Evolutionary conservation across 805 yeast species (phyloP).

Genomic region (Huiozyma naganishii): DNA sequence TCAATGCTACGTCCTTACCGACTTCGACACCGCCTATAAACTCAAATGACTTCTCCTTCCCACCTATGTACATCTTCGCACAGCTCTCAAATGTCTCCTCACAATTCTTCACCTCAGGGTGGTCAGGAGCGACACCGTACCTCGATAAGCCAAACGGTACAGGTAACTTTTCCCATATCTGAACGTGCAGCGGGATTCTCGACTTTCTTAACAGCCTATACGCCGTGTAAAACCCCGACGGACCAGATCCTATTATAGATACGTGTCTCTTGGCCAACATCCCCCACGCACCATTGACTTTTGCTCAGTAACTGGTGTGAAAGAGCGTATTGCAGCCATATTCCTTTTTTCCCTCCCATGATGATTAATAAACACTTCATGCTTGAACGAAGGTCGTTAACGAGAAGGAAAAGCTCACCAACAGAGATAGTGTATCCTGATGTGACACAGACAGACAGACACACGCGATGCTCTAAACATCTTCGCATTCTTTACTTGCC

Average conservation of each 20-base stretch:
- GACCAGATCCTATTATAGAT: conserved; percentile 91
- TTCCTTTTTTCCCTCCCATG: too few species aligned
- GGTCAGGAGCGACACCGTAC: conserved; percentile 98
- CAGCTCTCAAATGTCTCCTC: conserved; percentile 54
- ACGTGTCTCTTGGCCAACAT: conserved; percentile 19
- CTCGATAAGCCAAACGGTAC: conserved; percentile 87
- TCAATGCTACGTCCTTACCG: conserved; percentile 50
- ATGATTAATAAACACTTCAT: too few species aligned
- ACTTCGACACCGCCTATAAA: conserved; percentile 66
- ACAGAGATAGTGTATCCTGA: too few species aligned
- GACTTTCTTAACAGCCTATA: conserved; percentile 50
- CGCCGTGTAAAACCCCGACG: conserved; percentile 91
- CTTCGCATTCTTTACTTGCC: too few species aligned
- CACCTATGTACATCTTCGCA: conserved; percentile 15
- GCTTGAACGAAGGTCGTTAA: too few species aligned
- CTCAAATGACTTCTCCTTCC: conserved; percentile 29
- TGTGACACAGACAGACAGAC: too few species aligned
- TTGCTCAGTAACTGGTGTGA: background rate
- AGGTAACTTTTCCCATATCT: conserved; percentile 74
- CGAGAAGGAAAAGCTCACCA: too few species aligned
- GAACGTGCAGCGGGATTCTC: conserved; percentile 37
- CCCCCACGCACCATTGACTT: background rate
- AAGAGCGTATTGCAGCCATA: too few species aligned
- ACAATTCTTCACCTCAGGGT: conserved; percentile 88
- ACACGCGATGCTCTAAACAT: too few species aligned